Conservation (phyloP, 352 stramenopile species). For the Phytopythium aichiense region DNA sequence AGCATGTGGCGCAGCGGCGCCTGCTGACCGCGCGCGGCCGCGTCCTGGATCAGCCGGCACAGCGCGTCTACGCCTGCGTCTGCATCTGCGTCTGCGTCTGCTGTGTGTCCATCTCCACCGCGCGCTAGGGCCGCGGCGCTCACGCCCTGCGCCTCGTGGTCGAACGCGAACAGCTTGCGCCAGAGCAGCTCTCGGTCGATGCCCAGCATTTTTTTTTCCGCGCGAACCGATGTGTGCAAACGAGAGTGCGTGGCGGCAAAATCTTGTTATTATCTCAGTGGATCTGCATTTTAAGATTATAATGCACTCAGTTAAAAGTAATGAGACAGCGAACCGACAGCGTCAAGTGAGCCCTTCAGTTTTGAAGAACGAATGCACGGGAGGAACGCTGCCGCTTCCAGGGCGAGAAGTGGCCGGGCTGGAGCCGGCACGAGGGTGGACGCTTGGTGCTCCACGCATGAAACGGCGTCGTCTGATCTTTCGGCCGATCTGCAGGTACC, state of each 20-base stretch:
- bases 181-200: slow-evolving; percentile 64
- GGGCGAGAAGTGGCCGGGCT: background rate
- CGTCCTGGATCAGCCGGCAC: slow-evolving; percentile 28
- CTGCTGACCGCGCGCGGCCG: slow-evolving; percentile 25
- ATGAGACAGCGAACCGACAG: too few species aligned
- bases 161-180: slow-evolving; percentile 68
- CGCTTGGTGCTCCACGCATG: background rate
- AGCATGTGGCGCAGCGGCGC: slow-evolving; percentile 57
- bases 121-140: background rate
- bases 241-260: background rate
- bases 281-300: background rate
- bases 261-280: background rate
- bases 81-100: slow-evolving; percentile 1
- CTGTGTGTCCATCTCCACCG: background rate
- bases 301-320: background rate
- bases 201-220: slow-evolving; percentile 22
- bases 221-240: background rate
- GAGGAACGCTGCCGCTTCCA: background rate
- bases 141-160: slow-evolving; percentile 14
- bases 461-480: background rate
- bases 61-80: slow-evolving; percentile 16
- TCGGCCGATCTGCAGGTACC: background rate
- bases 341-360: background rate
- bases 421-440: background rate
- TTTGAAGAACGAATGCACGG: background rate